Percentiles rank a stretch among this genome's conserved stretches.
phyloP scores from a whole-genome alignment of 2,329 filamentous ascomycete species.

The Aspergillus eucalypticola region DNA sequence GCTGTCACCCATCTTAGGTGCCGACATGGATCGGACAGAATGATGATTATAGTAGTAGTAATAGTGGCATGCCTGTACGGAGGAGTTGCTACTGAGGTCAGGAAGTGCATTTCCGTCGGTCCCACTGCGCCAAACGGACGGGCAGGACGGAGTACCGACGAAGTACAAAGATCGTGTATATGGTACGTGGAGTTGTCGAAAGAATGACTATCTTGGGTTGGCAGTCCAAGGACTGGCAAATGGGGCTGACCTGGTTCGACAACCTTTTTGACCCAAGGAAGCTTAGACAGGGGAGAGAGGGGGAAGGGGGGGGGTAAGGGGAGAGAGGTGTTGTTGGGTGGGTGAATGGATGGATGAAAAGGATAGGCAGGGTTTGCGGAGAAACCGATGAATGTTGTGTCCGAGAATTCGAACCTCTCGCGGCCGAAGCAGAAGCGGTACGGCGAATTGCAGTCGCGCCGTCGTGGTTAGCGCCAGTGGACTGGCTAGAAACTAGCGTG shows the following conservation, averaged over 20 bases:
- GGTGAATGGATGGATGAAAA: neutral
- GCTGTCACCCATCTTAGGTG: constrained; percentile 5
- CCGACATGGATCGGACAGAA: neutral
- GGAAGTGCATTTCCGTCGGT: constrained; percentile 10
- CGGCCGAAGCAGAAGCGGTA: constrained; percentile 13
- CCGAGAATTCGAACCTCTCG: constrained; percentile 21
- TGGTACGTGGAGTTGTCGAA: constrained; percentile 1
- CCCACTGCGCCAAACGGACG: constrained; percentile 6
- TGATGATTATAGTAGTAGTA: neutral
- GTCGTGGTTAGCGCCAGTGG: neutral
- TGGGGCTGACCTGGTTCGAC: neutral
- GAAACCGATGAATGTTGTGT: constrained; percentile 11
- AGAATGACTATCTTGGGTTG: neutral
- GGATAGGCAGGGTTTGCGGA: constrained; percentile 23
- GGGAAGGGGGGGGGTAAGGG: neutral
- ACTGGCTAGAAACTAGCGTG: constrained; percentile 3
- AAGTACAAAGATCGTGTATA: neutral
- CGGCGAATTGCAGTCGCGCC: neutral
- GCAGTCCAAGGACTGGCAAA: neutral
- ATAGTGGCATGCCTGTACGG: neutral
- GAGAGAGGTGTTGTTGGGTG: neutral
- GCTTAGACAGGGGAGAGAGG: neutral
- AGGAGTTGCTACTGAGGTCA: constrained; percentile 1
- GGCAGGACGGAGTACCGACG: constrained; percentile 3
- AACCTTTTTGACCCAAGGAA: neutral